A percentile compares a stretch with the other conserved stretches of the same genome.
Evolutionary conservation across 2,329 filamentous ascomycete species (phyloP).

Genomic region (Colletotrichum melonis): DNA sequence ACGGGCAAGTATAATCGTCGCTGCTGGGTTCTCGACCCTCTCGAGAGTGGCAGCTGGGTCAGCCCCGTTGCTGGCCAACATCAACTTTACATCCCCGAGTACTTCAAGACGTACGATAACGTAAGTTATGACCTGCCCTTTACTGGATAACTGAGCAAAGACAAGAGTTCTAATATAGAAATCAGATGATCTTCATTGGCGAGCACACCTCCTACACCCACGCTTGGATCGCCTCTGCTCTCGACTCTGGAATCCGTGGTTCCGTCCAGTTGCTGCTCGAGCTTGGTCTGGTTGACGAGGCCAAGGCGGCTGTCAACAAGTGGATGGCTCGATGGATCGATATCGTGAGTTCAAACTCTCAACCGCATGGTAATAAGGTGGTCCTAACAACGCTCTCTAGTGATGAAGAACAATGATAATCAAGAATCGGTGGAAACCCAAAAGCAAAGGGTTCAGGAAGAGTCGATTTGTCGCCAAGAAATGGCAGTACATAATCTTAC

Average conservation of each 20-base stretch:
- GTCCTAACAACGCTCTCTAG: not conserved
- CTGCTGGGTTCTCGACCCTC: conserved; percentile 74
- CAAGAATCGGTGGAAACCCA: not conserved
- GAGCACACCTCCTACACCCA: conserved; percentile 80
- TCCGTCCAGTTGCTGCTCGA: conserved; percentile 73
- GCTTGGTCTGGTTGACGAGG: conserved; percentile 76
- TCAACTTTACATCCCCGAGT: conserved; percentile 77
- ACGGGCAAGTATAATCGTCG: conserved; percentile 73
- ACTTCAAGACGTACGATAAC: conserved; percentile 75
- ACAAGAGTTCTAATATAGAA: not conserved
- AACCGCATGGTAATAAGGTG: not conserved
- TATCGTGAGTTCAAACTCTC: conserved; percentile 43
- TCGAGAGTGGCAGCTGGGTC: conserved; percentile 72
- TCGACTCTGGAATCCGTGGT: conserved; percentile 75
- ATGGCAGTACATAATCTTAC: not conserved
- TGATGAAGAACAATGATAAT: conserved; percentile 11
- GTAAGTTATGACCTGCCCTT: conserved; percentile 42
- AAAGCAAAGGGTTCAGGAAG: not conserved
- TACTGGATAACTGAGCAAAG: not conserved
- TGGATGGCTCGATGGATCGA: conserved; percentile 79
- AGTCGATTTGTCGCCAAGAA: not conserved
- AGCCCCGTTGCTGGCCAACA: conserved; percentile 72
- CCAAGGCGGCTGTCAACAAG: conserved; percentile 70
- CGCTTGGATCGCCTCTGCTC: conserved; percentile 75
- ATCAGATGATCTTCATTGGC: conserved; percentile 71